Percentiles rank a stretch among this genome's conserved stretches.
Evolutionary conservation across 164 flowering plant species (phyloP).

Genomic region (Pachysandra terminalis): DNA sequence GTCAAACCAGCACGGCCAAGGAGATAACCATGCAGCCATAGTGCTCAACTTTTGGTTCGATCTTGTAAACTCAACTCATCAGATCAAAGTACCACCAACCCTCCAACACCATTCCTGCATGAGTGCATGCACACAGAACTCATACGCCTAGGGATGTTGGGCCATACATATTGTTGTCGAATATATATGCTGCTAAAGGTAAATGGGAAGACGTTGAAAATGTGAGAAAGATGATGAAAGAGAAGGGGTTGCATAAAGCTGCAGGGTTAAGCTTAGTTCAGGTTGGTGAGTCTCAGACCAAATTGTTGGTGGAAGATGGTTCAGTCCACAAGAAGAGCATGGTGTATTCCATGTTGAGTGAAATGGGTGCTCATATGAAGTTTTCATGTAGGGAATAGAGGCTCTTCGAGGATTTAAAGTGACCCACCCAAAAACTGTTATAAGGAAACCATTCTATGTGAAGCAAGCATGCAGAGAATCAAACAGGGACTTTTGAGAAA

Average conservation of each 20-base stretch:
- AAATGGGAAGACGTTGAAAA: conserved; percentile 61
- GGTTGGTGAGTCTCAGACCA: conserved; percentile 9
- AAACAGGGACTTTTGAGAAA: no score
- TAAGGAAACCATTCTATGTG: no score
- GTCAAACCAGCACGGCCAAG: conserved; percentile 53
- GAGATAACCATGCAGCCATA: conserved; percentile 65
- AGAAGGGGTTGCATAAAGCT: conserved; percentile 32
- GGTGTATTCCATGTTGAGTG: conserved; percentile 53
- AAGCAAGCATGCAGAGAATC: no score
- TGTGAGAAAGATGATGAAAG: conserved; percentile 48
- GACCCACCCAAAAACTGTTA: neutral
- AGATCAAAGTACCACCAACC: conserved; percentile 63
- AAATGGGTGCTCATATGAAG: conserved; percentile 45
- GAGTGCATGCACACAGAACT: conserved; percentile 43
- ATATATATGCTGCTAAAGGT: conserved; percentile 56
- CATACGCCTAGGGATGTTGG: conserved; percentile 49
- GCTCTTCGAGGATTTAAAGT: neutral
- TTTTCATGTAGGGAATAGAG: conserved; percentile 12
- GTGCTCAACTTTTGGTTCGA: conserved; percentile 56
- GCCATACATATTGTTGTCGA: conserved; percentile 52
- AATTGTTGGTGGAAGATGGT: conserved; percentile 15
- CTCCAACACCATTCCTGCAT: conserved; percentile 62
- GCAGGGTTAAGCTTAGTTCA: conserved; percentile 36
- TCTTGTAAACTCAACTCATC: conserved; percentile 46
- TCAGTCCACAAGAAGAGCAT: conserved; percentile 37